phyloP scores from a whole-genome alignment of 345 rosid species.

The Dovyalis caffra region DNA sequence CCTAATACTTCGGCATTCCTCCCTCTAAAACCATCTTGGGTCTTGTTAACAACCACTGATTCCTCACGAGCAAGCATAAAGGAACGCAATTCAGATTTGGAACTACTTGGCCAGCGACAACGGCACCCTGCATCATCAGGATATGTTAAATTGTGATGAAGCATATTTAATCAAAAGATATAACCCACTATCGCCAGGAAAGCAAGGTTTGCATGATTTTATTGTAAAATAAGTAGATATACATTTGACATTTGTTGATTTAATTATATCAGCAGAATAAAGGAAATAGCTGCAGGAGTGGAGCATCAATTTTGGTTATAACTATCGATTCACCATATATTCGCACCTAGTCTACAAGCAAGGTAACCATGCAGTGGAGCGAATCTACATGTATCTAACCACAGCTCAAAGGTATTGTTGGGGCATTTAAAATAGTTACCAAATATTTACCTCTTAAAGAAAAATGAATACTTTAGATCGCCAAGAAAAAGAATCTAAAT shows the following conservation, averaged over 20 bases:
- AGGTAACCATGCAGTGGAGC: background rate
- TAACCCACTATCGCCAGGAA: no score
- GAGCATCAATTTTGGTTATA: background rate
- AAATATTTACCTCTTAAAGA: conserved; percentile 36
- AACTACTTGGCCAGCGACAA: background rate
- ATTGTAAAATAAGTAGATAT: no score
- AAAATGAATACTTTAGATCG: conserved; percentile 60
- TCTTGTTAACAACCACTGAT: background rate
- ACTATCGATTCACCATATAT: background rate
- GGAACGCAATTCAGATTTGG: background rate
- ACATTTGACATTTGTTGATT: no score
- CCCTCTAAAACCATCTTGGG: background rate
- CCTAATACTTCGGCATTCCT: background rate
- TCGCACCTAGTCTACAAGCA: background rate
- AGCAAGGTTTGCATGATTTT: no score
- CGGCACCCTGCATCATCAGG: background rate
- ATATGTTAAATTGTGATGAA: background rate
- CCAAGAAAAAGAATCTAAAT: conserved; percentile 66
- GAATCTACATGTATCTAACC: background rate
- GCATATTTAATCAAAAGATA: background rate
- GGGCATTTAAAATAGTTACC: background rate
- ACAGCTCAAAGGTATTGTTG: background rate
- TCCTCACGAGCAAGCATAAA: background rate
- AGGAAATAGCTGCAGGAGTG: background rate
- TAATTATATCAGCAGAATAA: background rate